A percentile compares a stretch with the other conserved stretches of the same genome.
phyloP scores from a whole-genome alignment of 1,284 basidiomycete genomes.

The Irpex sp. region DNA sequence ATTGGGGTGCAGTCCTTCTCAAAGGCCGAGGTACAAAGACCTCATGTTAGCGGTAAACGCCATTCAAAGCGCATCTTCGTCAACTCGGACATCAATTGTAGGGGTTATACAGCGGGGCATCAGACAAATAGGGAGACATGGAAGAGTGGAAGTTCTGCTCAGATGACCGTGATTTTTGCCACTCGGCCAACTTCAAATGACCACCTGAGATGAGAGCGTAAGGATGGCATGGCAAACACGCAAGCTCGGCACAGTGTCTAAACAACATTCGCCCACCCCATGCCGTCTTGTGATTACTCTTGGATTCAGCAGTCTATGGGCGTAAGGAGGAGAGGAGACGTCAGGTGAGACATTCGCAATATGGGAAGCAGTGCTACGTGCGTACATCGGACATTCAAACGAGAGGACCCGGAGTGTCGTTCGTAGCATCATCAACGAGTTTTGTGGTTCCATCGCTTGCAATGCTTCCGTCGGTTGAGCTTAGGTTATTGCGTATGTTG shows the following conservation, averaged over 20 bases:
- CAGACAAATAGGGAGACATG: background rate
- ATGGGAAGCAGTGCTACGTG: background rate
- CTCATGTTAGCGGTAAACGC: background rate
- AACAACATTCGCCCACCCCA: conserved; percentile 37
- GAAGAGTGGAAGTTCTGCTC: conserved; percentile 1
- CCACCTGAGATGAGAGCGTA: conserved; percentile 28
- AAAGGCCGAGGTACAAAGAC: background rate
- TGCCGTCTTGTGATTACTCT: conserved; percentile 27
- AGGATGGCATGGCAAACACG: conserved; percentile 1
- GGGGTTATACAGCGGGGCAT: conserved; percentile 9
- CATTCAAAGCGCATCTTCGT: conserved; percentile 46
- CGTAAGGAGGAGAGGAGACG: background rate
- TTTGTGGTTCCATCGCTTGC: too few relatives aligned
- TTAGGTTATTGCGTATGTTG: conserved; percentile 65
- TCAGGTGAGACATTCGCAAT: background rate
- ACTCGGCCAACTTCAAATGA: conserved; percentile 60
- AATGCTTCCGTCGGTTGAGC: conserved; percentile 13
- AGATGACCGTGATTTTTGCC: conserved; percentile 58
- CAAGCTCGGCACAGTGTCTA: background rate
- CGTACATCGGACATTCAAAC: background rate
- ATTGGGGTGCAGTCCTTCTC: background rate
- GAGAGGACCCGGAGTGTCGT: background rate
- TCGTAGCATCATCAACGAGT: too few relatives aligned
- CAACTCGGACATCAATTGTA: conserved; percentile 51
- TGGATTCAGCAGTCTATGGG: background rate